Base-by-base conservation (phyloP, 352 stramenopile genomes). In the Achlya hypogyna region DNA sequence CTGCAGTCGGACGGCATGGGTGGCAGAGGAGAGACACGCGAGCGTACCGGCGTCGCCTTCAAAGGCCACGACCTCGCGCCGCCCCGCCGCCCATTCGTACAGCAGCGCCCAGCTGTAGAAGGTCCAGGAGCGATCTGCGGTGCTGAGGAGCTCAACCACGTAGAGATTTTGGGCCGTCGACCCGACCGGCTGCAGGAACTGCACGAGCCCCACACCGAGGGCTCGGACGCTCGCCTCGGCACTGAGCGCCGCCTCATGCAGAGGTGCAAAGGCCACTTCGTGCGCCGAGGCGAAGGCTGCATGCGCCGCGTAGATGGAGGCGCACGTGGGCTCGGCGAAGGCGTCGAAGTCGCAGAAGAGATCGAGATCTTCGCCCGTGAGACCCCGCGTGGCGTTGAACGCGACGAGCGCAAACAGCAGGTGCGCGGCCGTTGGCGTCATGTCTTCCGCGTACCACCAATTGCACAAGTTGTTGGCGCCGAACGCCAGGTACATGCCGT, bases 321-420 rank as follows among this genome's bases (percentile, higher is more conserved):
- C 49, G 31, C 49, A 56, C 25, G 49, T 56, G 25, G 49, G 10
- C n/a, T 56, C 49, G 31, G n/a, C 49, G 25, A 56, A 56, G 2
- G n/a, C 49, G 49, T 56, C 49, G 14, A 22, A n/a, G 31, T 20
- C n/a, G 31, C 49, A 56, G 18, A 27, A 40, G 43, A 25, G 8
- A 8, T 43, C 20, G 23, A 6, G 5, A 51, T 22, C 27, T 64
- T 25, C 25, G 25, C 25, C 22, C 38, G 8, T 12, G 58, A 31
- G 22, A 31, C 16, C 25, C 10, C 10, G 2, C 10, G 14, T 56
- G 23, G 8, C 23, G 31, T 65, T 22, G 5, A 65, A 56, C 0
- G 23, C 47, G 10, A 52, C 22, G 12, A 65, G 40, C 6, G 59
- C 59, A 65, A 65, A 65, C 12, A 65, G 42, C 25, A 56, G 31